Conservation (phyloP, 257 asterid species). For the Datura wrightii region DNA sequence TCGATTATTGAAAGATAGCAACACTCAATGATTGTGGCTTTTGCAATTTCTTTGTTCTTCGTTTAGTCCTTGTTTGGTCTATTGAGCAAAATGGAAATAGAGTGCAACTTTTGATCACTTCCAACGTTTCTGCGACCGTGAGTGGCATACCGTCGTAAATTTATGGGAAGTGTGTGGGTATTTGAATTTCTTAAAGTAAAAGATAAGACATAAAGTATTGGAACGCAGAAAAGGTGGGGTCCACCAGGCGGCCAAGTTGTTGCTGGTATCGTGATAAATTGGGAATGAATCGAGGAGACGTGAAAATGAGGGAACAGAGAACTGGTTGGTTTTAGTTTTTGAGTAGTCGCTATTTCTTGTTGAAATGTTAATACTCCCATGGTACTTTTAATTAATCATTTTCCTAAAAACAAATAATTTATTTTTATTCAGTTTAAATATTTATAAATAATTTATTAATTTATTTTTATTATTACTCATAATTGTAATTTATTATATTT, state of each 20-base stretch:
- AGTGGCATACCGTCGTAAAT: slow-evolving; percentile 28
- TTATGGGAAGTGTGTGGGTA: slow-evolving; percentile 16
- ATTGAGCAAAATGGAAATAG: not conserved
- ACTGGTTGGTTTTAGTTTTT: not conserved
- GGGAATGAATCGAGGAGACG: slow-evolving; percentile 7
- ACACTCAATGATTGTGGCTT: slow-evolving; percentile 1
- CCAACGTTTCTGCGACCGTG: not conserved
- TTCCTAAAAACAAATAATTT: too few relatives aligned
- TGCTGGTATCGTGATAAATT: slow-evolving; percentile 15
- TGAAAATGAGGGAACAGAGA: slow-evolving; percentile 3
- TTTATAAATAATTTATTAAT: too few relatives aligned
- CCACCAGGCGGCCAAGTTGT: not conserved
- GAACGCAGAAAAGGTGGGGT: not conserved
- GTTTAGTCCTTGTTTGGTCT: slow-evolving; percentile 17
- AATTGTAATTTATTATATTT: too few relatives aligned
- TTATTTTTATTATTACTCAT: too few relatives aligned
- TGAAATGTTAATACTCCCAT: too few relatives aligned
- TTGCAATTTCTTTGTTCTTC: slow-evolving; percentile 1
- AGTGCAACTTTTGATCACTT: not conserved
- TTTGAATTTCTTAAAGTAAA: slow-evolving; percentile 3
- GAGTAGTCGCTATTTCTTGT: not conserved
- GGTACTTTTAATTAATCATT: too few relatives aligned
- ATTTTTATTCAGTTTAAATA: too few relatives aligned
- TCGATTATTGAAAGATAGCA: not conserved
- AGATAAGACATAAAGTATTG: not conserved